Percentiles rank a stretch among this genome's conserved stretches.
Conservation (phyloP, 176 grass and related monocot species). For the Musa itinerans region DNA sequence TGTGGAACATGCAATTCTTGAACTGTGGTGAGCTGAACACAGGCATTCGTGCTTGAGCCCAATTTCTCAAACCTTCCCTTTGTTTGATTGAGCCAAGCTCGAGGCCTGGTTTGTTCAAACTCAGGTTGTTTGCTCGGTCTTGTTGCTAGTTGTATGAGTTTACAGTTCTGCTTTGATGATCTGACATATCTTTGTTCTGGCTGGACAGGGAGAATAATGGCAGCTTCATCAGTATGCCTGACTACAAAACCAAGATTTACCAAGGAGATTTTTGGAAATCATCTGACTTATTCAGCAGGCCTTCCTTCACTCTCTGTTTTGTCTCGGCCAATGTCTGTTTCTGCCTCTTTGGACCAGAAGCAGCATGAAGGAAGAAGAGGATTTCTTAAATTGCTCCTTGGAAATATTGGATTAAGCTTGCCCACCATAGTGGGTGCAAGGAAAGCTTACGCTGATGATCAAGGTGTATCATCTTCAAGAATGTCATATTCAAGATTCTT, state of each 20-base stretch:
- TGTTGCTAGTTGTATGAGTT: too few species aligned
- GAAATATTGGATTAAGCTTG: slow-evolving; percentile 54
- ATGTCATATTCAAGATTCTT: slow-evolving; percentile 98
- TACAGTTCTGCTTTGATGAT: too few species aligned
- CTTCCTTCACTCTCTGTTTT: slow-evolving; percentile 36
- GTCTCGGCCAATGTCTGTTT: slow-evolving; percentile 41
- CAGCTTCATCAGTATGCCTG: slow-evolving; percentile 47
- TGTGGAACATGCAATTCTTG: too few species aligned
- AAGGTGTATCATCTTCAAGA: slow-evolving; percentile 85
- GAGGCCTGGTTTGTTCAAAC: too few species aligned
- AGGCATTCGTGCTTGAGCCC: too few species aligned
- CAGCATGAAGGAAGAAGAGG: slow-evolving; percentile 51
- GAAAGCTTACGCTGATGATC: slow-evolving; percentile 73
- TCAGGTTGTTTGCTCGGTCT: too few species aligned
- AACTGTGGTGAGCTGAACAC: too few species aligned
- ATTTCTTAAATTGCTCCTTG: slow-evolving; percentile 75
- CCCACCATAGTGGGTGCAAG: slow-evolving; percentile 46
- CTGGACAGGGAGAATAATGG: slow-evolving; percentile 52
- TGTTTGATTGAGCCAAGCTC: too few species aligned
- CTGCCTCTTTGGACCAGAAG: slow-evolving; percentile 57
- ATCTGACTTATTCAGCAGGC: slow-evolving; percentile 22
- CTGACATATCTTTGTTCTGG: too few species aligned
- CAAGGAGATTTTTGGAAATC: slow-evolving; percentile 17
- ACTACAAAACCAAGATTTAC: slow-evolving; percentile 28
- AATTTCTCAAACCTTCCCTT: too few species aligned